phyloP scores from a whole-genome alignment of 1,139 yeast species.

The Kluyveromyces sp. region DNA sequence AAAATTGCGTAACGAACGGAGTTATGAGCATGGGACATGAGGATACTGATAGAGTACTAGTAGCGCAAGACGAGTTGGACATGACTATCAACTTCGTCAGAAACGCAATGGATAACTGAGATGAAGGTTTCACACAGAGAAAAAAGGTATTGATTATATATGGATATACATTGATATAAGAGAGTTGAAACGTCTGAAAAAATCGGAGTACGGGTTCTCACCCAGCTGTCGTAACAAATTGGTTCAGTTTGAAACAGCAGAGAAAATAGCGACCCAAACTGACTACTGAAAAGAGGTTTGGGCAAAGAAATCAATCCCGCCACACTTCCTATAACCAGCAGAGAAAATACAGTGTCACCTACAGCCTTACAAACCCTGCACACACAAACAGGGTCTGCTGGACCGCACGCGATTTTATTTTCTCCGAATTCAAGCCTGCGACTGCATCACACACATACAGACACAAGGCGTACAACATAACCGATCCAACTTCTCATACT shows the following conservation, averaged over 20 bases:
- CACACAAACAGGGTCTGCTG: not conserved
- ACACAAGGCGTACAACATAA: constrained; percentile 2
- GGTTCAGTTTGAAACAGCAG: no score
- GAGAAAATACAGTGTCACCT: no score
- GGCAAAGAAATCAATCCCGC: no score
- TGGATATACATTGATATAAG: not conserved
- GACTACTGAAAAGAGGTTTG: no score
- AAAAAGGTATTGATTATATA: not conserved
- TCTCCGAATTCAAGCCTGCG: no score
- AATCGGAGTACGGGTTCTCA: no score
- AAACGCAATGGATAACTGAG: constrained; percentile 25
- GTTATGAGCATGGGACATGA: constrained; percentile 23
- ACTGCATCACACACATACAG: constrained; percentile 4
- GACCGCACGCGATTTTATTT: no score
- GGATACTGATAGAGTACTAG: constrained; percentile 24
- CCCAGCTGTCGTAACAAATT: no score
- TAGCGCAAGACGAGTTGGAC: constrained; percentile 28
- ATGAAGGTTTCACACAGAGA: not conserved
- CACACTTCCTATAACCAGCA: no score
- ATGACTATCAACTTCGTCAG: constrained; percentile 32
- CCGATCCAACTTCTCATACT: not conserved
- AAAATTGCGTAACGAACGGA: constrained; percentile 27
- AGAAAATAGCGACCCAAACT: no score
- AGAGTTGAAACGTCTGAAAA: not conserved
- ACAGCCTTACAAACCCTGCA: no score